Evolutionary conservation across 352 stramenopile genomes (phyloP), one percentile per base, ranked within the genome.

Genomic region (Phytophthora pluvialis): DNA sequence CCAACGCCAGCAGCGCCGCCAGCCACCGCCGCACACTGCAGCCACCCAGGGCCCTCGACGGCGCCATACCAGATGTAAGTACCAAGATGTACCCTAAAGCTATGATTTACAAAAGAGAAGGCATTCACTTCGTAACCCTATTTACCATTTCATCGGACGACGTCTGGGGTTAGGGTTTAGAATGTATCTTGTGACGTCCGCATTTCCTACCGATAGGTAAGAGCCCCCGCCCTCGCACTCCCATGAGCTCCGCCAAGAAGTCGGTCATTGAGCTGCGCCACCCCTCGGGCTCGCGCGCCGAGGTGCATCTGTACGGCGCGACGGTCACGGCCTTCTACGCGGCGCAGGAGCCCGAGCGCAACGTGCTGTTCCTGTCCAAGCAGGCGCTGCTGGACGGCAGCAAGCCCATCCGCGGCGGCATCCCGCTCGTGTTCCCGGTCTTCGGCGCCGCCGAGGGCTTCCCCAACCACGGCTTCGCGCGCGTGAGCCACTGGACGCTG

Each of bases 371-470:
- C 68, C 16, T 99, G 50, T 98, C 90, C 12, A 68, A 88, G 26
- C 80, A 96, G 70, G 91, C 95, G 33, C 73, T 88, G 25, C 69
- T 98, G 38, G 89, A 99, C 72, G 90, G 95, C 54, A 90, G 70
- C 55, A 98, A 98, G 69, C 86, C 96, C 32, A 98, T 99, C 64
- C 91, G 97, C 36, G 97, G 97, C 55, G 96, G 96, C 32, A 98
- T 99, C 46, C 97, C 97, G 32, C 71, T 99, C 18, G 95, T 98
- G 38, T 99, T 99, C 79, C 97, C 97, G 32, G 90, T 98, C 49
- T 99, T 99, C 72, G 96, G 95, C 54, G 78, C 73, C 36, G 86
- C 83, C 6, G 58, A 78, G n/a, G 84, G 80, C 7, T 97, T 97
- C 64, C 90, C 91, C 1, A 96, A 97, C 68, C 97, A 99, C 80